Base-by-base conservation (phyloP, 345 rosid genomes). In the Raphanus raphanistrum region DNA sequence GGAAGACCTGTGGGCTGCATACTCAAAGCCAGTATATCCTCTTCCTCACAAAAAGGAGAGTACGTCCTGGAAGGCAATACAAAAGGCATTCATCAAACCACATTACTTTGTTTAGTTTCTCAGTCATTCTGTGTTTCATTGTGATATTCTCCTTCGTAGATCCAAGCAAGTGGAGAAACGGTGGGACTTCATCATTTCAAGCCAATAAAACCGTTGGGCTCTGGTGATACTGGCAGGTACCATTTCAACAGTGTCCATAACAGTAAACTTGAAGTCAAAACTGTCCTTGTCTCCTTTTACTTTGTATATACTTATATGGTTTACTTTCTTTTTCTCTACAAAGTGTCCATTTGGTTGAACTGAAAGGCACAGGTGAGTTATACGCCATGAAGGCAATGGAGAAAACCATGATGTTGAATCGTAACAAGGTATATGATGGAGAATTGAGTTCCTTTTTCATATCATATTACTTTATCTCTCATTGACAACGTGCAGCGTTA, bases 381-480 rank as follows among this genome's bases (percentile, higher is more conserved):
- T 95, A 82, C 84, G 98, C 99, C 52, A 92, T 92, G 98, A 95
- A 92, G 86, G 98, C 99, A 81, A 92, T 95, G 97, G 99, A 95
- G 72, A 95, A 92, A 84, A 80, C 90, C 41, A 70, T 83, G 80
- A 90, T 95, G 98, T 78, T 92, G 82, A 95, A 86, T 82, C 97
- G 94, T 61, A 91, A 92, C 81, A 95, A 95, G 97, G 97, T 92
- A 78, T 33, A 68, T 69, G 48, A 63, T 54, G 75, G 82, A 68
- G 31, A 76, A 38, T 64, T 64, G 66, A 55, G 9, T 35, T 66
- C 61, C 73, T 73, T 33, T 12, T 71, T 4, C 11, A 33, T 17
- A 70, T 29, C 62, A 13, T 74, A 29, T 75, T 57, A 59, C 1
- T 21, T 21, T 70, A 31, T 64, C 66, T 72, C 66, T 76, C 77